Evolutionary conservation across 164 flowering plant genomes (phyloP), one percentile per base, ranked within the genome.

Genomic region (Kalanchoe fedtschenkoi): DNA sequence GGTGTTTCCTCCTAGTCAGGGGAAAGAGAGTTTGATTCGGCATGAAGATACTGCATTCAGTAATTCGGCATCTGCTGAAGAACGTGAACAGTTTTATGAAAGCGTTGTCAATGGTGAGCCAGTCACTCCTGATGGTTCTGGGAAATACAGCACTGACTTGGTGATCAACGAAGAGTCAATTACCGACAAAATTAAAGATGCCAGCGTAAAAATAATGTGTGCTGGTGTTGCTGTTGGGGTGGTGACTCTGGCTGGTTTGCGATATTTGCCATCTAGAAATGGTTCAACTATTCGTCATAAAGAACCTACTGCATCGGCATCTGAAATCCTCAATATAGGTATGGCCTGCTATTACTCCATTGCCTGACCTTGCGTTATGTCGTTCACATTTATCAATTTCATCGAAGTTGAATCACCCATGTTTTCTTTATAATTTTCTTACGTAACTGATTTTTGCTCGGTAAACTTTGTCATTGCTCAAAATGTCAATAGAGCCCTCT

Each of bases 221-320:
- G 95, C 80, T 66, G 95, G 89, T 68, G 78, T 81, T 56, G 81
- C 77, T 21, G 75, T 88, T 76, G 97, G 92, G 59, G 30, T 81
- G 34, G 35, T 85, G 46, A 77, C 95, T 65, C 46, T 88, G 67
- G 81, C 58, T 58, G 87, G 91, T 58, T 61, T 85, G 75, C 90
- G 77, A 71, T 77, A 35, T 68, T 30, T 85, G 19, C 84, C 95
- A 19, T 61, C 68, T 46, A 76, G 75, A 71, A 78, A 55, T 37
- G 65, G 66, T 62, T 68, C 72, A 22, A 56, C 75, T 5, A 32
- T 14, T 66, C 56, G 63, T 13, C 81, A 41, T 19, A 80, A 80
- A 63, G 84, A 80, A 63, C 63, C 53, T 55, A 76, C 74, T 32
- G 75, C 90, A 14, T 62, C 72, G 72, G 85, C 88, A 61, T 78